Evolutionary conservation across 2,329 filamentous ascomycete species (phyloP).

Genomic region (Tolypocladium guangdongense): DNA sequence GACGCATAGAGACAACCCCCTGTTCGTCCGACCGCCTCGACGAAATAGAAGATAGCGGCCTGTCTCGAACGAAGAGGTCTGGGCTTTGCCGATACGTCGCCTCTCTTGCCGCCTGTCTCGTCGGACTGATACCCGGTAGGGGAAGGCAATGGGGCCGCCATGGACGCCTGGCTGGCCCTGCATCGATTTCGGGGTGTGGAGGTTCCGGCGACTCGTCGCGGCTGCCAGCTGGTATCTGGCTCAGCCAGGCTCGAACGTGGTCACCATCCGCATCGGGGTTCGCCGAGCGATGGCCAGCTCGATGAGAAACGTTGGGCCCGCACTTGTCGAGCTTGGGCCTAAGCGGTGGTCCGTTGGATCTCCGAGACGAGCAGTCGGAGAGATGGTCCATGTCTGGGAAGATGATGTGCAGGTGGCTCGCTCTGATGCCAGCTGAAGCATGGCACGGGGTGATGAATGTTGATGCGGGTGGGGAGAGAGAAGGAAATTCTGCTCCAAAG

Average conservation of each 20-base stretch:
- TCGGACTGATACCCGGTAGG: background rate
- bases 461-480: background rate
- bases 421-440: background rate
- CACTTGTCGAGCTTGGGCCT: background rate
- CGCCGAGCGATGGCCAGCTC: background rate
- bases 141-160: constrained; percentile 1
- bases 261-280: background rate
- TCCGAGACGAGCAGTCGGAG: background rate
- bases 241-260: background rate
- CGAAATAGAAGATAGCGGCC: background rate
- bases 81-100: background rate
- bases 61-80: constrained; percentile 1
- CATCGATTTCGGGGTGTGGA: background rate
- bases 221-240: background rate
- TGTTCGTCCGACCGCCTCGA: background rate
- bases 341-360: background rate
- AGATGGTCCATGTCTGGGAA: background rate
- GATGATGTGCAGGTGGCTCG: background rate
- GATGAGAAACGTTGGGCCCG: background rate
- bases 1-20: background rate
- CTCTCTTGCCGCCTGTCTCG: background rate
- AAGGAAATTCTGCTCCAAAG: background rate
- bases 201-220: background rate
- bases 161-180: background rate
- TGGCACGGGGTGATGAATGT: background rate